Evolutionary conservation across 2,329 filamentous ascomycete genomes (phyloP).

Genomic region (Ophidiomyces ophidiicola): DNA sequence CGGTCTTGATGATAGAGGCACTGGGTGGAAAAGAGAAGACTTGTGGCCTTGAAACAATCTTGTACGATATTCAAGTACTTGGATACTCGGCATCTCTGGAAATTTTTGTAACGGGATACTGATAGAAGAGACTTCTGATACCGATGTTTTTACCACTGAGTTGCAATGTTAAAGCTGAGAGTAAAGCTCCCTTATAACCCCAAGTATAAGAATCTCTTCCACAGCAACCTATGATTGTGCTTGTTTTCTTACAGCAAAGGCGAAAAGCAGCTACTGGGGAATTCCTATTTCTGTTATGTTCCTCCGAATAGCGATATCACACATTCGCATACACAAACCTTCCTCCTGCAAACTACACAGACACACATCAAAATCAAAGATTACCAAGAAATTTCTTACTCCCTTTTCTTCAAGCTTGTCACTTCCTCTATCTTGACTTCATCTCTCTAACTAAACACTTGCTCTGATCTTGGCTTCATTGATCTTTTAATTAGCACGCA

Average conservation of each 20-base stretch:
- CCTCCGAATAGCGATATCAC: neutral
- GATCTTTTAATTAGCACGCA: too few species aligned
- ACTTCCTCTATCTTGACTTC: neutral
- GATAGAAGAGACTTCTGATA: too few species aligned
- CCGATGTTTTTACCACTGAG: too few species aligned
- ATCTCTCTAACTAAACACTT: neutral
- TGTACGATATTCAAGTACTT: too few species aligned
- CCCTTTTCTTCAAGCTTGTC: neutral
- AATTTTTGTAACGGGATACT: too few species aligned
- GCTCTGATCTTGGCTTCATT: neutral
- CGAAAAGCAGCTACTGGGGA: slow-evolving; percentile 1
- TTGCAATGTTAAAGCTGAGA: too few species aligned
- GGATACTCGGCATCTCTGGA: too few species aligned
- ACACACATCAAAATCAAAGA: too few species aligned
- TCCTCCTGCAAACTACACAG: too few species aligned
- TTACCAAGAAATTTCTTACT: neutral
- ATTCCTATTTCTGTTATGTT: slow-evolving; percentile 1
- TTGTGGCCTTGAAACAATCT: slow-evolving; percentile 56
- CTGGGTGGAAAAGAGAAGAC: slow-evolving; percentile 55
- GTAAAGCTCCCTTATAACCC: too few species aligned
- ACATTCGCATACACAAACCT: neutral
- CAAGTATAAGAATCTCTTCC: neutral
- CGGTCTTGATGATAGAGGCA: slow-evolving; percentile 25
- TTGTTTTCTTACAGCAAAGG: neutral
- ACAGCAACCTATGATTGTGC: neutral